A percentile compares a stretch with the other conserved stretches of the same genome.
Evolutionary conservation across 169 alveolate species (phyloP).

Genomic region (Cryptosporidium sp.): DNA sequence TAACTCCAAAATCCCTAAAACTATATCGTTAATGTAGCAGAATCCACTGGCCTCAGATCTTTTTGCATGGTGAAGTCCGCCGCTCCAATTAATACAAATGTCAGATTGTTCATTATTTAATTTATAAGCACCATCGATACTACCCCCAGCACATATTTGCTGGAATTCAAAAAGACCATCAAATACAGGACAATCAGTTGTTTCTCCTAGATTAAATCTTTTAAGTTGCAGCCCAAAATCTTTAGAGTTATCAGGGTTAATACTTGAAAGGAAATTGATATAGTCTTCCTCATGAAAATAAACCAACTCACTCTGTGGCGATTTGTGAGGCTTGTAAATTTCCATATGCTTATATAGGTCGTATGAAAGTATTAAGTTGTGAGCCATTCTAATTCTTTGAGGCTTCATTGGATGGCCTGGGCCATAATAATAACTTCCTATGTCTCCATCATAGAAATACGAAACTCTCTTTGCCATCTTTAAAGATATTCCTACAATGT

Average conservation of each 20-base stretch:
- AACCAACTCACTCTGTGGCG: slow-evolving; percentile 94
- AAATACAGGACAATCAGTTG: slow-evolving; percentile 98
- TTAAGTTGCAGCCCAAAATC: slow-evolving; percentile 88
- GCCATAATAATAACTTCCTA: slow-evolving; percentile 98
- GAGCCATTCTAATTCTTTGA: slow-evolving; percentile 98
- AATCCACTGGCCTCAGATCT: slow-evolving; percentile 98
- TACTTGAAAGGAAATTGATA: slow-evolving; percentile 82
- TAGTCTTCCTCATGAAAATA: slow-evolving; percentile 96
- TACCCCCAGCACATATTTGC: slow-evolving; percentile 97
- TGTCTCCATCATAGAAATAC: slow-evolving; percentile 94
- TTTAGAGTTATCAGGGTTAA: slow-evolving; percentile 85
- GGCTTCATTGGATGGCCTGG: slow-evolving; percentile 99
- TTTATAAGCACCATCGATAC: slow-evolving; percentile 95
- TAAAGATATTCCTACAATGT: background rate
- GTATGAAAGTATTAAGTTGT: slow-evolving; percentile 94
- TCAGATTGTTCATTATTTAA: slow-evolving; percentile 95
- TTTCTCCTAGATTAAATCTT: slow-evolving; percentile 94
- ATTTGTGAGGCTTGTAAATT: slow-evolving; percentile 94
- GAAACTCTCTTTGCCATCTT: slow-evolving; percentile 87
- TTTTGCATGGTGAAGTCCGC: slow-evolving; percentile 98
- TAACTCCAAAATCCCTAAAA: slow-evolving; percentile 95
- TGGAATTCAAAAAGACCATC: slow-evolving; percentile 97
- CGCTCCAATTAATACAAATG: slow-evolving; percentile 98
- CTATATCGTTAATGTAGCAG: slow-evolving; percentile 99
- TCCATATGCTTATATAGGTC: slow-evolving; percentile 96